Evolutionary conservation across 225 moss, liverwort and hornwort species (phyloP), one percentile per base, ranked within the genome.

Genomic region (Sphagnum contortum): DNA sequence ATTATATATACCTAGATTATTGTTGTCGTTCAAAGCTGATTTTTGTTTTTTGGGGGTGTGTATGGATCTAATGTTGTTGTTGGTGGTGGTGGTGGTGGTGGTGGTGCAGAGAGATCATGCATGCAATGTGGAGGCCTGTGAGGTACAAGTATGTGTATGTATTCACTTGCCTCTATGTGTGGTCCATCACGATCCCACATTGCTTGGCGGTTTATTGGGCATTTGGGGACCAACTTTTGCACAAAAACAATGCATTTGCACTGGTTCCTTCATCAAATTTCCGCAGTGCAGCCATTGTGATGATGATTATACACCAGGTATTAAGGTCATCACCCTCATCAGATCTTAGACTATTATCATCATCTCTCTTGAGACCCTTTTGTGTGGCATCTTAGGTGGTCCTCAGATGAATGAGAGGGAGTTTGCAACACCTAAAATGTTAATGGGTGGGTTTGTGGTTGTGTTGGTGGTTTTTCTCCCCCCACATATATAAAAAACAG

Each of bases 31-130:
- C 29, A 29, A 29, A 29, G 29, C 29, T 29, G 29, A 29, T 29
- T 29, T 29, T 29, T 1, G 0, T 29, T 29, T 29, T 29, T 1
- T 29, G 29, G 29, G 29, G 29, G 29, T 29, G 29, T 29, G 29
- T 29, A 29, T 29, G 29, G 29, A 29, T 29, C 29, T 29, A 0
- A 0, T 29, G 29, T 29, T 29, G 29, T 29, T 29, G 29, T 29
- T 29, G 0, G 0, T 29, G 29, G 29, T 29, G 12, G 11, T 66
- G n/a, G 29, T 29, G 0, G 0, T 29, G 29, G 29, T 29, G 12
- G 11, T 66, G n/a, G 29, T 29, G 29, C 79, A 81, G 81, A 72
- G 85, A 85, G 46, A 85, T 85, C 8, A 85, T 85, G 85, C 85
- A 81, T 2, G 85, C 85, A 0, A 85, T 85, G 85, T 85, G 79